These are phyloP conservation scores for Penicillium egyptiacum DNA, from an alignment of 495 filamentous ascomycete species.

Conservation along the genomic window DNA sequence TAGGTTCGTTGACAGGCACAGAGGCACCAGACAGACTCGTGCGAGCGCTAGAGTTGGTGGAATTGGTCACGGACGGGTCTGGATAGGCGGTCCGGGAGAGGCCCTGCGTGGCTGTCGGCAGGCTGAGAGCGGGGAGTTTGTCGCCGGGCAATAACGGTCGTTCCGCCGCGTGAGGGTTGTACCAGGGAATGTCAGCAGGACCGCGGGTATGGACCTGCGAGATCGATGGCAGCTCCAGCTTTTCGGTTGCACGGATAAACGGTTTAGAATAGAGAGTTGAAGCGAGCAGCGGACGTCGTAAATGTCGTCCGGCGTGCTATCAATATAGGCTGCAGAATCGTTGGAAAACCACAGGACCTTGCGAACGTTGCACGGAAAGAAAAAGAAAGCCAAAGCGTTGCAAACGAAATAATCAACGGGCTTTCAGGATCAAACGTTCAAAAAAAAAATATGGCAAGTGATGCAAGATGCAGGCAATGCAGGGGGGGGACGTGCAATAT, in stretches of 20 bases:
- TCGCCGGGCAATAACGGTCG: slow-evolving; percentile 70
- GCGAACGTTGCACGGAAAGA: slow-evolving; percentile 12
- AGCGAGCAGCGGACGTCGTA: slow-evolving; percentile 30
- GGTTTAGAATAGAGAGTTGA: slow-evolving; percentile 36
- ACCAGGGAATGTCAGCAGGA: slow-evolving; percentile 74
- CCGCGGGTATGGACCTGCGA: slow-evolving; percentile 89
- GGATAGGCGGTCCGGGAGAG: slow-evolving; percentile 55
- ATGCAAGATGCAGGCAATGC: slow-evolving; percentile 36
- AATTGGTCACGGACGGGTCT: slow-evolving; percentile 28
- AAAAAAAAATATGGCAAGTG: slow-evolving; percentile 21
- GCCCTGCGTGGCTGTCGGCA: slow-evolving; percentile 61
- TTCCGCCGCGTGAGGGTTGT: slow-evolving; percentile 69
- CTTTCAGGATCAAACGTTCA: neutral
- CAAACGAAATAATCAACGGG: slow-evolving; percentile 4
- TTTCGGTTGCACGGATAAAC: slow-evolving; percentile 69
- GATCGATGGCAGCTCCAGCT: slow-evolving; percentile 97
- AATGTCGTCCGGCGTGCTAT: slow-evolving; percentile 30
- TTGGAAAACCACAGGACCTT: slow-evolving; percentile 5
- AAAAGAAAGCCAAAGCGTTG: neutral
- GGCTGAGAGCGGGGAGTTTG: slow-evolving; percentile 73
- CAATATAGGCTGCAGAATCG: slow-evolving; percentile 12
- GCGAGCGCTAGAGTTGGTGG: slow-evolving; percentile 36
- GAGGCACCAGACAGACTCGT: slow-evolving; percentile 42
- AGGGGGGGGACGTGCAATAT: slow-evolving; percentile 34
- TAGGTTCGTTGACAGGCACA: slow-evolving; percentile 31